Percentiles rank a stretch among this genome's conserved stretches.
These are phyloP conservation scores for Trichoderma atroviride DNA, from an alignment of 2,329 filamentous ascomycete genomes.

Conservation along the genomic window DNA sequence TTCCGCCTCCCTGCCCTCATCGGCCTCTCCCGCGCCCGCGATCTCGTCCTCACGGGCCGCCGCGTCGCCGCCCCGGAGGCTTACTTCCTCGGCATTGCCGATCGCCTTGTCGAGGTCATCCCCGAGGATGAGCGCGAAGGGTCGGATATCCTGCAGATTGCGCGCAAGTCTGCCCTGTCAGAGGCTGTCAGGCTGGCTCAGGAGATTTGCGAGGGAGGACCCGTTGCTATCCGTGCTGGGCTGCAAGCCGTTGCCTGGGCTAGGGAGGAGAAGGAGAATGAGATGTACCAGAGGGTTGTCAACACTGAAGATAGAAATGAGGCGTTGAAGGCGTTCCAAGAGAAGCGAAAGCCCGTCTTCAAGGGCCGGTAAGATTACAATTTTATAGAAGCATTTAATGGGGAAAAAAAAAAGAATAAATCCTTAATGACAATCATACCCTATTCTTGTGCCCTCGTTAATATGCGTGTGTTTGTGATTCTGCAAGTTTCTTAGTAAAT, in stretches of 20 bases:
- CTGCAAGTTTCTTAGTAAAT: background rate
- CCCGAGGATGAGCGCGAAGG: slow-evolving; percentile 54
- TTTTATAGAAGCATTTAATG: background rate
- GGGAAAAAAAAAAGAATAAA: background rate
- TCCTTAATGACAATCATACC: background rate
- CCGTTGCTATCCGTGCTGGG: slow-evolving; percentile 77
- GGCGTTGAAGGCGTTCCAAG: slow-evolving; percentile 79
- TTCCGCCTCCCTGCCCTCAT: slow-evolving; percentile 83
- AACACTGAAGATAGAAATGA: slow-evolving; percentile 85
- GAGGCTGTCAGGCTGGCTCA: slow-evolving; percentile 77
- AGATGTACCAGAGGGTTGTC: slow-evolving; percentile 82
- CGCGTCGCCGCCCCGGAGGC: slow-evolving; percentile 81
- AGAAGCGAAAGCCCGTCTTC: slow-evolving; percentile 64
- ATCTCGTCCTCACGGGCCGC: slow-evolving; percentile 89
- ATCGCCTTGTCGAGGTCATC: slow-evolving; percentile 82
- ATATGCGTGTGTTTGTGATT: background rate
- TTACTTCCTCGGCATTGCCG: slow-evolving; percentile 87
- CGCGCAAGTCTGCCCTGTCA: slow-evolving; percentile 68
- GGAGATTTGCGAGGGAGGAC: slow-evolving; percentile 88
- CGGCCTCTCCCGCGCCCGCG: slow-evolving; percentile 78
- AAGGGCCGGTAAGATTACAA: slow-evolving; percentile 49
- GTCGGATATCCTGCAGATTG: slow-evolving; percentile 54
- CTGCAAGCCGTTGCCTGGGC: slow-evolving; percentile 76
- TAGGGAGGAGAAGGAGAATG: slow-evolving; percentile 77
- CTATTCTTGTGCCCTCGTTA: background rate